Base-by-base conservation (phyloP, 768 basidiomycete species). In the Rubroboletus pulcherrimus region DNA sequence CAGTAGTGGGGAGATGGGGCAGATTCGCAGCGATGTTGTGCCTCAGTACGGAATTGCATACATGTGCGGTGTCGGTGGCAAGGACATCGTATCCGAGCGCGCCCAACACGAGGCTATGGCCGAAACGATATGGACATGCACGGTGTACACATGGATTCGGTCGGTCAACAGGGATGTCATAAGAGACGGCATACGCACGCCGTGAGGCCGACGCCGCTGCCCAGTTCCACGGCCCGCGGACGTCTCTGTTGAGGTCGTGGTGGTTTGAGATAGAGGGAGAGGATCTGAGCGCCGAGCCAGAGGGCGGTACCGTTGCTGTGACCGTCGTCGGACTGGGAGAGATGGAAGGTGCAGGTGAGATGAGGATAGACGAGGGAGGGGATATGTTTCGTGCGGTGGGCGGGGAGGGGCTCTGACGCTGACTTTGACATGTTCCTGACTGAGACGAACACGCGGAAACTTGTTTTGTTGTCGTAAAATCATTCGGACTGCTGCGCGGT, bases 261-360 rank as follows among this genome's bases (percentile, higher is more conserved):
- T 51, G n/a, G 59, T 41, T 63, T 71, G 62, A 74, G 74, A 21
- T 84, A 90, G 42, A 77, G 64, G 17, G 87, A 78, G 38, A 93
- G 78, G 66, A 87, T 80, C 70, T 95, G 91, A 0, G 84, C 88
- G 40, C 83, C 84, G 50, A 93, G 83, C 92, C 92, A 93, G 49
- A 93, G 82, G 2, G 88, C 82, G 3, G 90, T 92, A 17, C 92
- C 92, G 56, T 89, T 93, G 26, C 85, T 82, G 15, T 70, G 63
- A 40, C 87, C 85, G 63, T 88, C 78, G 68, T 82, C 75, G 42
- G 67, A 74, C 73, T 89, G 87, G 3, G 67, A n/a, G 49, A 90
- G 78, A 21, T 61, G 55, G 59, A 89, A 85, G 15, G 62, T 51
- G 60, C 56, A 19, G 52, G 49, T 58, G 74, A 81, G 75, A n/a